phyloP scores from a whole-genome alignment of 768 basidiomycete species.

The Panaeolus cyanescens region DNA sequence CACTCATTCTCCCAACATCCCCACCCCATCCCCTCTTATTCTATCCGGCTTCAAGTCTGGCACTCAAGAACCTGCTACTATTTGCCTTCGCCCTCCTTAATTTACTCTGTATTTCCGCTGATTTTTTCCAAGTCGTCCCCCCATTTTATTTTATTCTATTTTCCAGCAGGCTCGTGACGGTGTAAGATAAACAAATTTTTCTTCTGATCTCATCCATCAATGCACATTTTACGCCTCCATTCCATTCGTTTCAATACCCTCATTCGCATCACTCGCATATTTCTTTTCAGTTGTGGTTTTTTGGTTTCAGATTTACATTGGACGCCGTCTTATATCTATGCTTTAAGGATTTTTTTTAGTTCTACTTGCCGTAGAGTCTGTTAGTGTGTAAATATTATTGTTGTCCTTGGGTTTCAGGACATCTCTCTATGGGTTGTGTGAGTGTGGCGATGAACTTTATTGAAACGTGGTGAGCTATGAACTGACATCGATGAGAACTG shows the following conservation, averaged over 20 bases:
- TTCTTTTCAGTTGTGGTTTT: neutral
- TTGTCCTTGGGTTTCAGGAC: neutral
- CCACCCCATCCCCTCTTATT: neutral
- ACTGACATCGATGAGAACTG: neutral
- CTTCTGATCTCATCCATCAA: neutral
- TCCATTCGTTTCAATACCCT: neutral
- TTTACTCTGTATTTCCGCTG: neutral
- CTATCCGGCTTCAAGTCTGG: neutral
- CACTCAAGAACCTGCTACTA: neutral
- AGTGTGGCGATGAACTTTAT: no score
- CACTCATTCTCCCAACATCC: neutral
- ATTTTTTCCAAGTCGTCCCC: neutral
- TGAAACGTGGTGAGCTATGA: no score
- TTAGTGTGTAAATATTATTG: slow-evolving; percentile 1
- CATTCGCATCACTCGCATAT: neutral
- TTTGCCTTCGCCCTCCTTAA: neutral
- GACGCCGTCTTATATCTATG: no score
- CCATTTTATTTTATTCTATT: neutral
- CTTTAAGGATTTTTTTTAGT: neutral
- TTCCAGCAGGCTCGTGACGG: neutral
- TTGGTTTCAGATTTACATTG: neutral
- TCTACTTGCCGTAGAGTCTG: neutral
- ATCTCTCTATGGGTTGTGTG: no score
- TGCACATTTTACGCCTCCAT: neutral
- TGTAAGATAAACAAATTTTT: neutral